A percentile compares a stretch with the other conserved stretches of the same genome.
These are phyloP conservation scores for Globisporangium paroecandrum DNA, from an alignment of 352 stramenopile species.

Conservation along the genomic window DNA sequence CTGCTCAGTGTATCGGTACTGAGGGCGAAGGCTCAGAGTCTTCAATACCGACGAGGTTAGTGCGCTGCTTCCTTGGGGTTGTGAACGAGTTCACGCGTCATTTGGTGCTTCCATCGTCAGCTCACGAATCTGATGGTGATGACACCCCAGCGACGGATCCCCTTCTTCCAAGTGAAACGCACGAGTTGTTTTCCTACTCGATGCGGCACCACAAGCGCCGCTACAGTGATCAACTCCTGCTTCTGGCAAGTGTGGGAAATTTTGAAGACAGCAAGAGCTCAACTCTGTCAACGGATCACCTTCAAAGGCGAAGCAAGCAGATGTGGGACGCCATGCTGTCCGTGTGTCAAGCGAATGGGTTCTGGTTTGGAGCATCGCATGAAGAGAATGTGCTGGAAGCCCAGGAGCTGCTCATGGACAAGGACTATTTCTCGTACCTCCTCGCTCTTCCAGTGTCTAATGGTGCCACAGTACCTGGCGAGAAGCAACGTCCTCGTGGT, in stretches of 20 bases:
- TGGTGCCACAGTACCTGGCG: not conserved
- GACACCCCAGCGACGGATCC: not conserved
- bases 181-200: constrained; percentile 13
- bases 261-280: not conserved
- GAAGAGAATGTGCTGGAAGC: constrained; percentile 35
- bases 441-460: not conserved
- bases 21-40: constrained; percentile 3
- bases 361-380: constrained; percentile 30
- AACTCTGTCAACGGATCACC: not conserved
- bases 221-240: constrained; percentile 9
- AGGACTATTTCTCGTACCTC: constrained; percentile 15
- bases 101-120: not conserved
- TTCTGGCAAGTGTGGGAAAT: not conserved
- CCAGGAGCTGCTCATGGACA: constrained; percentile 36
- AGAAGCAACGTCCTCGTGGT: not conserved
- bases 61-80: constrained; percentile 15
- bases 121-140: not conserved
- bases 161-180: constrained; percentile 10
- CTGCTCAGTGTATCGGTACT: constrained; percentile 19
- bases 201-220: constrained; percentile 7
- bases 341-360: constrained; percentile 30
- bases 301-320: constrained; percentile 13
- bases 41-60: constrained; percentile 7
- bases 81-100: not conserved
- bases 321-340: constrained; percentile 34